These are phyloP conservation scores for Pythium insidiosum DNA, from an alignment of 352 stramenopile genomes.

Conservation along the genomic window DNA sequence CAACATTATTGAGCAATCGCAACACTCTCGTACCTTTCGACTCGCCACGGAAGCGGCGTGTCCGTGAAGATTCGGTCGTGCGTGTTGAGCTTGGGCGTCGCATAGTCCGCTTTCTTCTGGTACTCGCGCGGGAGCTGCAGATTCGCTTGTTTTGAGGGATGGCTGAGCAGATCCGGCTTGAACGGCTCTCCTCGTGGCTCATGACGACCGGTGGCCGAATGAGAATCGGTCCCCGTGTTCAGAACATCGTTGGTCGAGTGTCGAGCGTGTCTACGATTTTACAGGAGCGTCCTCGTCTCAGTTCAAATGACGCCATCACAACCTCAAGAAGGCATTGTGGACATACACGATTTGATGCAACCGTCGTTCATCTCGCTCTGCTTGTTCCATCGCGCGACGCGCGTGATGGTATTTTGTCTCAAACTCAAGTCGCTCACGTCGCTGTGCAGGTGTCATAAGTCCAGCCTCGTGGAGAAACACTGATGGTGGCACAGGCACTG, in stretches of 20 bases:
- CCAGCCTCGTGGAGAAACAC: constrained; percentile 56
- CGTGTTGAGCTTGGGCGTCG: constrained; percentile 34
- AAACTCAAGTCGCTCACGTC: constrained; percentile 58
- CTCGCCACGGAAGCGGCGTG: constrained; percentile 40
- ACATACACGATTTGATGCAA: constrained; percentile 69
- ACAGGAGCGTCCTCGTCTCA: neutral
- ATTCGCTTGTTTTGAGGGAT: constrained; percentile 23
- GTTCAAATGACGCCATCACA: neutral
- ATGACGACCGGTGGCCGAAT: constrained; percentile 2
- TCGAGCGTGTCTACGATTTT: constrained; percentile 22
- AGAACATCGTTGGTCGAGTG: constrained; percentile 51
- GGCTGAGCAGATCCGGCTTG: constrained; percentile 37
- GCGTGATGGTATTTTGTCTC: constrained; percentile 48
- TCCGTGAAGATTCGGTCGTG: constrained; percentile 70
- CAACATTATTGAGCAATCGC: neutral
- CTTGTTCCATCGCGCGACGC: constrained; percentile 36
- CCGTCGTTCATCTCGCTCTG: constrained; percentile 51
- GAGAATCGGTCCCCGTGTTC: constrained; percentile 13
- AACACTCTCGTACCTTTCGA: constrained; percentile 25
- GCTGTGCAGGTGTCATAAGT: constrained; percentile 60
- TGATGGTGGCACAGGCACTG: constrained; percentile 28
- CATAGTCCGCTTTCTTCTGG: constrained; percentile 35
- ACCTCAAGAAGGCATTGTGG: neutral
- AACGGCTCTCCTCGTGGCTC: constrained; percentile 23
- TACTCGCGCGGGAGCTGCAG: constrained; percentile 34